A percentile compares a stretch with the other conserved stretches of the same genome.
Evolutionary conservation across 1,139 yeast genomes (phyloP).

Genomic region (Trichomonascaceae sp.): DNA sequence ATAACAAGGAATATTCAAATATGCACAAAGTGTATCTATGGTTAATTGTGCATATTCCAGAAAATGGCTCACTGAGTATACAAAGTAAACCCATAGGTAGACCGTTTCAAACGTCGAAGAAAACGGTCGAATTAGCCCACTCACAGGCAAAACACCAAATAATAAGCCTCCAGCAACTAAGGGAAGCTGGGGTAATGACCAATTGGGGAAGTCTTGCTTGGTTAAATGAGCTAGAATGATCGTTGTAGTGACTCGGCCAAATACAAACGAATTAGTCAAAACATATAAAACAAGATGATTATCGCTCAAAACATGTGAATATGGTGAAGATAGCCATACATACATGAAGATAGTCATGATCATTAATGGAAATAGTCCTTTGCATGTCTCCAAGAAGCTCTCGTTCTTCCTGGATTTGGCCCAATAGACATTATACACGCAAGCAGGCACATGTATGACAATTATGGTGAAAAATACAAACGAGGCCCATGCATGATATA

Average conservation of each 20-base stretch:
- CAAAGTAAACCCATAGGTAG: conserved; percentile 32
- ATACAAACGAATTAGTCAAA: conserved; percentile 58
- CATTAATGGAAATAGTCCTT: conserved; percentile 32
- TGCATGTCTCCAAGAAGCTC: conserved; percentile 43
- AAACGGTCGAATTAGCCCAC: conserved; percentile 21
- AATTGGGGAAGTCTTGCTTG: conserved; percentile 54
- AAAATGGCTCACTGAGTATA: conserved; percentile 30
- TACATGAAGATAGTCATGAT: conserved; percentile 26
- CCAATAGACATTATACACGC: conserved; percentile 52
- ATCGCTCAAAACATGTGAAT: conserved; percentile 30
- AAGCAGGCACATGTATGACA: conserved; percentile 41
- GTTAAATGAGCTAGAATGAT: conserved; percentile 67
- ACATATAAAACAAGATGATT: conserved; percentile 54
- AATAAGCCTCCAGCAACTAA: conserved; percentile 32
- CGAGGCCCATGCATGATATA: conserved; percentile 31
- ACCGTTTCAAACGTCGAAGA: conserved; percentile 25
- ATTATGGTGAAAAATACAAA: conserved; percentile 46
- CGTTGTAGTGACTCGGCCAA: conserved; percentile 55
- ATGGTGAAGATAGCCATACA: conserved; percentile 35
- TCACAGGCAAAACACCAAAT: conserved; percentile 30
- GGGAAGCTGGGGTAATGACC: conserved; percentile 35
- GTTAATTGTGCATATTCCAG: conserved; percentile 32
- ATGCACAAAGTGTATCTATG: conserved; percentile 33
- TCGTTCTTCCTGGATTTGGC: conserved; percentile 40
- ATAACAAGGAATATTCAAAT: conserved; percentile 36